Evolutionary conservation across 768 basidiomycete genomes (phyloP).

Genomic region (Xerocomellus amylosporus): DNA sequence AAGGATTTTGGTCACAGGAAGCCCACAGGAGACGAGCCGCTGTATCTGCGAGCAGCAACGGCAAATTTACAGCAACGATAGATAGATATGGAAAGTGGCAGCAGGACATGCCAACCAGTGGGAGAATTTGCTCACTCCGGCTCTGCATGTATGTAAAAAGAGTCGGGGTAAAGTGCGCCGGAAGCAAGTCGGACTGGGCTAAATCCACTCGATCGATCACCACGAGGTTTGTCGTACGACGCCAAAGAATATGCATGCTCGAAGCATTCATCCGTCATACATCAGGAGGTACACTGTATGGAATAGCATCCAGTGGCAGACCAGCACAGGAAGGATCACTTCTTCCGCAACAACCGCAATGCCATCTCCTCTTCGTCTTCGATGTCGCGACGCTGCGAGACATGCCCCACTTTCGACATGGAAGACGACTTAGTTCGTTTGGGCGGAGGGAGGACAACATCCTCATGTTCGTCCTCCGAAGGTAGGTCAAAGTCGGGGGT

Average conservation of each 20-base stretch:
- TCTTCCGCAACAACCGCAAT: slow-evolving; percentile 49
- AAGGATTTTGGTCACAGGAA: slow-evolving; percentile 2
- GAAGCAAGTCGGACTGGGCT: background rate
- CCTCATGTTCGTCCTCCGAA: slow-evolving; percentile 37
- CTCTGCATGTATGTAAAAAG: slow-evolving; percentile 4
- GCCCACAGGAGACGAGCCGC: slow-evolving; percentile 9
- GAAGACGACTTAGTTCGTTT: slow-evolving; percentile 33
- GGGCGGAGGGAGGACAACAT: slow-evolving; percentile 24
- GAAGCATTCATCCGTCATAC: background rate
- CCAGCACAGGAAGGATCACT: slow-evolving; percentile 15
- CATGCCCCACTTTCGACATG: slow-evolving; percentile 29
- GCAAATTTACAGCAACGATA: slow-evolving; percentile 17
- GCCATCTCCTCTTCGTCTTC: slow-evolving; percentile 66
- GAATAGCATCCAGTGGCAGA: slow-evolving; percentile 1
- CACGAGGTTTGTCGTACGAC: background rate
- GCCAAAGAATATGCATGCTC: background rate
- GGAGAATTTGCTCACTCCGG: slow-evolving; percentile 14
- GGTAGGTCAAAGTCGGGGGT: slow-evolving; percentile 67
- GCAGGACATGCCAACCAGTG: background rate
- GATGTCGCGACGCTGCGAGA: slow-evolving; percentile 29
- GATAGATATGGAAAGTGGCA: background rate
- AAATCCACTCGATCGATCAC: slow-evolving; percentile 1
- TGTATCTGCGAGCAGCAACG: slow-evolving; percentile 3
- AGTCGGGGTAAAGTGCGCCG: background rate
- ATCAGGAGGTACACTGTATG: background rate